Conservation (phyloP, 805 yeast genomes). For the Metschnikowia shivogae region DNA sequence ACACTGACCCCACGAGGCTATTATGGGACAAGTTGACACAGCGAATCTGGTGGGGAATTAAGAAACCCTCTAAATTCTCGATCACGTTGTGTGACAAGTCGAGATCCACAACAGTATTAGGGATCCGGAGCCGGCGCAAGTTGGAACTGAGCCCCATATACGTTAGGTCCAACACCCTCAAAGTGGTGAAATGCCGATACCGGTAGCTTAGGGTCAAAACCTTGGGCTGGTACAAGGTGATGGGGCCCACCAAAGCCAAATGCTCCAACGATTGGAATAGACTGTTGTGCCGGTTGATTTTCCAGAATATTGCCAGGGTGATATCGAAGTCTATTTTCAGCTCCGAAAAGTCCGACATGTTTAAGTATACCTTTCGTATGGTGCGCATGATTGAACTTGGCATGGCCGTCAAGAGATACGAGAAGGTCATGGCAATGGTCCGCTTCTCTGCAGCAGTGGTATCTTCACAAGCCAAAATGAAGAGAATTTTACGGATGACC, state of each 20-base stretch:
- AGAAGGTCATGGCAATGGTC: neutral
- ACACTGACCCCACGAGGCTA: slow-evolving; percentile 1
- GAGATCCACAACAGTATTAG: slow-evolving; percentile 2
- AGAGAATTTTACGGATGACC: neutral
- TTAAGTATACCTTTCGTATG: slow-evolving; percentile 1
- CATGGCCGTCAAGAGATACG: slow-evolving; percentile 1
- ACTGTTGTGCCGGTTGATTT: neutral
- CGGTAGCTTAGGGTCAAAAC: slow-evolving; percentile 1
- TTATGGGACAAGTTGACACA: slow-evolving; percentile 7
- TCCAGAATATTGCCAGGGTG: neutral
- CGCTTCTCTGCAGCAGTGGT: neutral
- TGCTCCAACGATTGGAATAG: slow-evolving; percentile 4
- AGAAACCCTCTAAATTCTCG: neutral
- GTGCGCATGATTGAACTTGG: slow-evolving; percentile 3
- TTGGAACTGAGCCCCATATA: slow-evolving; percentile 2
- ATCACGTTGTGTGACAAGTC: slow-evolving; percentile 4
- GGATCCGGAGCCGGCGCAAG: slow-evolving; percentile 3
- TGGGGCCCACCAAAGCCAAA: slow-evolving; percentile 5
- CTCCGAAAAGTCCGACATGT: neutral
- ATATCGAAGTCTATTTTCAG: slow-evolving; percentile 1
- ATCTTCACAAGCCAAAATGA: slow-evolving; percentile 3
- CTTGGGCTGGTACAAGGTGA: neutral
- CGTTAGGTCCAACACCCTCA: slow-evolving; percentile 2
- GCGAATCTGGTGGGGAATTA: slow-evolving; percentile 2
- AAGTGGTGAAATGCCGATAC: slow-evolving; percentile 1